Evolutionary conservation across 2,329 filamentous ascomycete genomes (phyloP), one percentile per base, ranked within the genome.

Genomic region (Xylariaceae sp.): DNA sequence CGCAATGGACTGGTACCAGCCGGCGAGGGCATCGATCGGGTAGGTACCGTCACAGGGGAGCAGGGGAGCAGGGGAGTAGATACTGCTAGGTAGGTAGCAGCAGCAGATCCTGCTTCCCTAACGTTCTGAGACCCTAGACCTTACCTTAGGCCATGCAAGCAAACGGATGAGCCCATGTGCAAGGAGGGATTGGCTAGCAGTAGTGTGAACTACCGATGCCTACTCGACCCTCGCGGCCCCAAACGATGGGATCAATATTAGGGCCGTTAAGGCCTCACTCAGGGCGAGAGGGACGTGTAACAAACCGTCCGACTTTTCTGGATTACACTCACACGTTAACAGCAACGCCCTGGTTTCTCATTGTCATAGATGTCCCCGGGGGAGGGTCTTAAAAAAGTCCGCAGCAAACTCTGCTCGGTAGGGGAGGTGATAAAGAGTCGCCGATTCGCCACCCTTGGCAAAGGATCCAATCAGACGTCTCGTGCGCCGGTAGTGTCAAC

Each of bases 1-100:
- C 53, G 52, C 56, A 42, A 42, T 69, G 67, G 67, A 69, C 60
- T 64, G 66, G 64, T 68, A 57, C 62, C 60, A 61, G 63, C 64
- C 17, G 55, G 23, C 59, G 50, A 57, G 34, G 44, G 30, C 42
- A 55, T 18, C 53, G 53, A 30, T 30, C 23, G 5, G 23, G 23
- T 30, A 30, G 23, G 23, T 30, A 30, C 23, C 23, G 23, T 30
- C 23, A 5, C 23, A 30, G 23, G 23, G 23, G 4, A 30, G 23
- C 23, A 30, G 23, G 23, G 23, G 23, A 23, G 23, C 23, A 23
- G n/a, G 23, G 23, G 23, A 30, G 23, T 4, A 30, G 23, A 30
- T 30, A 30, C 23, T 30, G 23, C 23, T 30, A 30, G 23, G 23
- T 23, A 3, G 23, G 23, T 30, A 4, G 23, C 23, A 30, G 23